These are phyloP conservation scores for Rutstroemia sydowiana DNA, from an alignment of 2,329 filamentous ascomycete species.

Conservation along the genomic window DNA sequence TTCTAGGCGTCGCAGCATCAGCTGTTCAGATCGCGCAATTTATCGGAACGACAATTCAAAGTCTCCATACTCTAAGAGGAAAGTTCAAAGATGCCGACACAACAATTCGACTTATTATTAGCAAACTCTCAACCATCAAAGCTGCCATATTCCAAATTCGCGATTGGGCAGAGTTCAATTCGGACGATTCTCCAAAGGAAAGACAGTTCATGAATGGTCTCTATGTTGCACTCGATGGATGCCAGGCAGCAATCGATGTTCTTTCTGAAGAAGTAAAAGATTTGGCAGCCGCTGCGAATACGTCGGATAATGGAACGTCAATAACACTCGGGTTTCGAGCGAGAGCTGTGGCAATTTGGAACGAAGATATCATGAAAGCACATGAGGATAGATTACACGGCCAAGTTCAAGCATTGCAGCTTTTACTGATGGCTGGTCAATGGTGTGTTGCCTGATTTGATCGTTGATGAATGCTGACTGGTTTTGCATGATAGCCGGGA, in stretches of 20 bases:
- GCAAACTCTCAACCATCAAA: conserved; percentile 10
- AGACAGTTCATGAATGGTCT: conserved; percentile 28
- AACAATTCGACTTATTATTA: conserved; percentile 11
- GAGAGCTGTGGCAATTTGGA: conserved; percentile 3
- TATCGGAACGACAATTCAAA: conserved; percentile 9
- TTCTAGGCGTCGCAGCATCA: conserved; percentile 1
- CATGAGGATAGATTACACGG: conserved; percentile 9
- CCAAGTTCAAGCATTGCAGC: conserved; percentile 13
- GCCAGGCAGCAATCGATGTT: conserved; percentile 31
- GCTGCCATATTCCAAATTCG: conserved; percentile 11
- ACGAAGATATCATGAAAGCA: conserved; percentile 11
- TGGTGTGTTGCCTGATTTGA: conserved; percentile 1
- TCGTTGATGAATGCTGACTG: not conserved
- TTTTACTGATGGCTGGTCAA: conserved; percentile 10
- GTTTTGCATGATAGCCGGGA: not conserved
- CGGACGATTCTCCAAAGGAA: conserved; percentile 18
- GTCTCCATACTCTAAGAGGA: conserved; percentile 8
- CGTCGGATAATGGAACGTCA: not conserved
- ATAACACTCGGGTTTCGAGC: not conserved
- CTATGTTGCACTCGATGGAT: conserved; percentile 31
- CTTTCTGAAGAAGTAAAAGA: conserved; percentile 30
- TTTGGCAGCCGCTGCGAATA: not conserved
- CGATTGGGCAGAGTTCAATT: conserved; percentile 13
- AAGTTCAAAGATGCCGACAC: conserved; percentile 11
- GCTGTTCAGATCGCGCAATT: conserved; percentile 6